Evolutionary conservation across 148 eudicot species (phyloP).

Genomic region (Vaccinium myrtillus): DNA sequence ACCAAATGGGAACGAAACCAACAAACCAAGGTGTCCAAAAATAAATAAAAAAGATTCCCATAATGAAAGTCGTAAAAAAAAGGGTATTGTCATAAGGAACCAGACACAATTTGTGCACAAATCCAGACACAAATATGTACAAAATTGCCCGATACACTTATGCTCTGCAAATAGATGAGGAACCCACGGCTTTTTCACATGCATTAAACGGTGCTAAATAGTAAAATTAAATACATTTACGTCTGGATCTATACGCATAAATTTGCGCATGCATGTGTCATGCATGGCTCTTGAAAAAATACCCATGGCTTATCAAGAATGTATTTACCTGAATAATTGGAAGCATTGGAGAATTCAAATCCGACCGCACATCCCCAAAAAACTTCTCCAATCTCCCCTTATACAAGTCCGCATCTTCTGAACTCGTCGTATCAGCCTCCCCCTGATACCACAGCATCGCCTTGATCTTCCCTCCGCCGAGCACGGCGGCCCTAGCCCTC

Average conservation of each 20-base stretch:
- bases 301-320: neutral
- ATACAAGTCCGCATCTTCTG: conserved; percentile 24
- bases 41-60: no score
- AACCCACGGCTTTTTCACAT: no score
- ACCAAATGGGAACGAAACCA: no score
- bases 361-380: conserved; percentile 20
- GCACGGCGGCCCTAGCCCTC: conserved; percentile 29
- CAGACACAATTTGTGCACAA: neutral
- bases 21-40: no score
- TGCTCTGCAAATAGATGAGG: no score
- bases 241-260: neutral
- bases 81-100: neutral
- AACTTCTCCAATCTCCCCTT: conserved; percentile 25
- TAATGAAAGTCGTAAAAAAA: no score
- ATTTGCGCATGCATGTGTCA: neutral
- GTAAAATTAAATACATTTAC: no score
- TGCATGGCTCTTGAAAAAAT: neutral
- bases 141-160: no score
- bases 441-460: conserved; percentile 52
- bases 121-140: no score
- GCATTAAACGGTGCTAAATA: no score
- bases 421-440: conserved; percentile 29
- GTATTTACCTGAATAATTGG: conserved; percentile 24
- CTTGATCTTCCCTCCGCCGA: conserved; percentile 28
- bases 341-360: conserved; percentile 23